A percentile compares a stretch with the other conserved stretches of the same genome.
Evolutionary conservation across 305 asterid genomes (phyloP).

Genomic region (Solanum hybrid): DNA sequence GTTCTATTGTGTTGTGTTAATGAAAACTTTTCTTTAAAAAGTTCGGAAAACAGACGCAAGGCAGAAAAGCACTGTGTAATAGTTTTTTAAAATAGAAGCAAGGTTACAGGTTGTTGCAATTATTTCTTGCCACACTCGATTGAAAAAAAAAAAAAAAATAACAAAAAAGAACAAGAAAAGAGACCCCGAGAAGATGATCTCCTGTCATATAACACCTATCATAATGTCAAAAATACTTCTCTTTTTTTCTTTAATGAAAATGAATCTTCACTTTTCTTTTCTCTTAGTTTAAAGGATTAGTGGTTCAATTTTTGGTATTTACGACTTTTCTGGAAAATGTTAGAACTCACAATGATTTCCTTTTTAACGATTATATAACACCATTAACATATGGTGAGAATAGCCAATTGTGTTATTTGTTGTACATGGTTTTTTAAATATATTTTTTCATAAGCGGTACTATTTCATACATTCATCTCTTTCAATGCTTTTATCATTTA

Average conservation of each 20-base stretch:
- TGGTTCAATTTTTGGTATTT: background rate
- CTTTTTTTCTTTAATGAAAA: background rate
- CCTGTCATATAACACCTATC: background rate
- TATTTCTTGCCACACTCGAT: background rate
- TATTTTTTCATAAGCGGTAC: background rate
- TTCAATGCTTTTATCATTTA: background rate
- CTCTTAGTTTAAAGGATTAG: background rate
- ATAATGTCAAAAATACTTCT: background rate
- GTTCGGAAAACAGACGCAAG: background rate
- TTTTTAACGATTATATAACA: background rate
- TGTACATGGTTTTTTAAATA: background rate
- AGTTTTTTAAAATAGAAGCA: background rate
- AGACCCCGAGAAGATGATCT: background rate
- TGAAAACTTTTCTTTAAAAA: background rate
- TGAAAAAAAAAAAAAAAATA: no score
- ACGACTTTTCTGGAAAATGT: background rate
- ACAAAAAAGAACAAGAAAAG: background rate
- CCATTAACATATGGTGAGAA: background rate
- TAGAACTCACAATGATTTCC: background rate
- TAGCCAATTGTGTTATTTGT: background rate
- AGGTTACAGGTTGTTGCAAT: background rate
- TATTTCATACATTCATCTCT: background rate
- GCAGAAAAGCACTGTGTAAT: background rate
- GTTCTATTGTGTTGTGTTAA: background rate
- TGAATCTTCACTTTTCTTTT: background rate